Evolutionary conservation across 139 green algal species (phyloP).

Genomic region (Dunaliella primolecta): DNA sequence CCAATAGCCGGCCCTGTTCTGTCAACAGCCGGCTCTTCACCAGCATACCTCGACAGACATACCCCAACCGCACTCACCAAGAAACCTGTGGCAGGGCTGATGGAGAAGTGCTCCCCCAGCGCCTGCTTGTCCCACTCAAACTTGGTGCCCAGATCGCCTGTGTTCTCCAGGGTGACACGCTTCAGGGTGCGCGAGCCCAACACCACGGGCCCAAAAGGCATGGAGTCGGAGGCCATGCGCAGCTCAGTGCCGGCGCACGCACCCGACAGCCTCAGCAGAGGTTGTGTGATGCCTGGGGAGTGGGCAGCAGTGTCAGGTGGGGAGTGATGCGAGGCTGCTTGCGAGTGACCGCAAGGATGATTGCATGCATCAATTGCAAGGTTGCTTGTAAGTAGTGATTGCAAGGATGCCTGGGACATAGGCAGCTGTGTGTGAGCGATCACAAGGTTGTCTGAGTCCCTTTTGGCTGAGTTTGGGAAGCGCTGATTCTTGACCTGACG

Average conservation of each 20-base stretch:
- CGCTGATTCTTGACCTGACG: no score
- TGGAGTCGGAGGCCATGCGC: slow-evolving; percentile 56
- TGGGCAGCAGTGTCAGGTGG: neutral
- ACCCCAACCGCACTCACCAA: slow-evolving; percentile 26
- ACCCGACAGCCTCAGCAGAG: slow-evolving; percentile 49
- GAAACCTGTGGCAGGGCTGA: slow-evolving; percentile 66
- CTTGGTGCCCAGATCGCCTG: slow-evolving; percentile 65
- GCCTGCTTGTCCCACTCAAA: slow-evolving; percentile 53
- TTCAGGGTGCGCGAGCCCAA: slow-evolving; percentile 59
- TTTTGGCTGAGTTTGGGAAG: no score
- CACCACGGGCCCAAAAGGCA: slow-evolving; percentile 73
- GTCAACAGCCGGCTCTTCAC: no score
- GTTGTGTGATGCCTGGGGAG: neutral
- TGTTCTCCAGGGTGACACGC: slow-evolving; percentile 73
- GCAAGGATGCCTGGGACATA: no score
- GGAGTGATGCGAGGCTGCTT: no score
- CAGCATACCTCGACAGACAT: no score
- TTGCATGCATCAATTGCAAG: no score
- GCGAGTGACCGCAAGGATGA: no score
- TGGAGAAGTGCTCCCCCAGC: slow-evolving; percentile 58
- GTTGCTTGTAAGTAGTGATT: no score
- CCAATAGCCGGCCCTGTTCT: no score
- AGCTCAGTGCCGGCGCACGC: slow-evolving; percentile 71
- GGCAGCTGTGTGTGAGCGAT: no score
- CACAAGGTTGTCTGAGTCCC: no score